Evolutionary conservation across 2,329 filamentous ascomycete species (phyloP).

Genomic region (Diaporthe humulicola): DNA sequence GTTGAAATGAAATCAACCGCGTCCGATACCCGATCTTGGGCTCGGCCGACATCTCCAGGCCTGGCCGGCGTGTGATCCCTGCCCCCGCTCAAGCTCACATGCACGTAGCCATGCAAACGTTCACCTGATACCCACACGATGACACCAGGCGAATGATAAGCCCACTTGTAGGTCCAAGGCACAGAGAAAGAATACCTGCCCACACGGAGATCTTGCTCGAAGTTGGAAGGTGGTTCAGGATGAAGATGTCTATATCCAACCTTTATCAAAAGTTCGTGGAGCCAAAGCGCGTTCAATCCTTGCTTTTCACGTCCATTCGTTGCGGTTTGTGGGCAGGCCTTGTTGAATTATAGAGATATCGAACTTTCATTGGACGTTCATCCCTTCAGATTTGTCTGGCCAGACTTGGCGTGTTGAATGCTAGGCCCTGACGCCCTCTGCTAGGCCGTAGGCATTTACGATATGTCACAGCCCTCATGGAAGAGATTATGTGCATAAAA

Average conservation of each 20-base stretch:
- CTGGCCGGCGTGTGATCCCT: background rate
- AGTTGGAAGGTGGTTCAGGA: conserved; percentile 33
- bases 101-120: background rate
- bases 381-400: background rate
- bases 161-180: background rate
- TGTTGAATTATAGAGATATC: too few species aligned
- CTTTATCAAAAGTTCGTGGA: background rate
- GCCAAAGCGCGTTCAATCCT: background rate
- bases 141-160: conserved; percentile 20
- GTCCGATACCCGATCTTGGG: background rate
- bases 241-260: background rate
- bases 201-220: conserved; percentile 27
- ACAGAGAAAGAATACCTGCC: conserved; percentile 1
- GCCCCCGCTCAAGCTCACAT: background rate
- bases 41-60: background rate
- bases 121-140: conserved; percentile 7
- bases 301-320: background rate
- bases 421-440: background rate
- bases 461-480: background rate
- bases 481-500: background rate
- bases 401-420: background rate
- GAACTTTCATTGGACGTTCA: background rate
- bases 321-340: background rate
- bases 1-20: background rate
- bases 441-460: background rate